phyloP scores from a whole-genome alignment of 805 yeast species.

The Ogataea parapolymorpha region DNA sequence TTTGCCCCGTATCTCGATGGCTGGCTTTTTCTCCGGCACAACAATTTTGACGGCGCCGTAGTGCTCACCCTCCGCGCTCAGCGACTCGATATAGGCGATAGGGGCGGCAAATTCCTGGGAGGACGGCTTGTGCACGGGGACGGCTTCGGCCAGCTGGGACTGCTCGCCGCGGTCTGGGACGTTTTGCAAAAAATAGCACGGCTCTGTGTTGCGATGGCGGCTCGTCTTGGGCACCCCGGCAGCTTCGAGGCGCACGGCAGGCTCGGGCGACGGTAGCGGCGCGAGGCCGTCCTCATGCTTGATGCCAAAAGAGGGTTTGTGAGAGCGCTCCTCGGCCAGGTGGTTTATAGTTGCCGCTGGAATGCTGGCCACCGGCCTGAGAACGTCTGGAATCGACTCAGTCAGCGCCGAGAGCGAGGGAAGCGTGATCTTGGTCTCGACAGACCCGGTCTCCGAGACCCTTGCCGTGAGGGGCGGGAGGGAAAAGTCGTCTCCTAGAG shows the following conservation, averaged over 20 bases:
- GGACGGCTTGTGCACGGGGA: conserved; percentile 60
- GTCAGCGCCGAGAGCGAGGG: conserved; percentile 9
- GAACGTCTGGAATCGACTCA: conserved; percentile 5
- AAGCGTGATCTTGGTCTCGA: conserved; percentile 3
- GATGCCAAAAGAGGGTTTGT: not conserved
- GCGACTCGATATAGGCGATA: conserved; percentile 55
- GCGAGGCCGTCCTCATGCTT: conserved; percentile 3
- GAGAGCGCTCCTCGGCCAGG: not conserved
- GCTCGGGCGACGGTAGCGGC: too few relatives aligned
- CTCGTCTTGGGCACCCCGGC: conserved; percentile 1
- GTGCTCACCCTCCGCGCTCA: conserved; percentile 47
- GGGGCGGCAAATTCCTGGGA: conserved; percentile 61
- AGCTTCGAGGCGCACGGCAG: not conserved
- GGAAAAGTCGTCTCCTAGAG: conserved; percentile 15
- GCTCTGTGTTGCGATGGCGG: not conserved
- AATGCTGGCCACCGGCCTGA: not conserved
- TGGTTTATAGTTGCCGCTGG: too few relatives aligned
- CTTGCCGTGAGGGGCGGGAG: conserved; percentile 9
- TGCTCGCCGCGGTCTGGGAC: not conserved
- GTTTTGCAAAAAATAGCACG: not conserved
- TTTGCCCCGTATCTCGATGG: not conserved
- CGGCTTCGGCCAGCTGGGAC: conserved; percentile 11
- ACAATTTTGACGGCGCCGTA: conserved; percentile 76
- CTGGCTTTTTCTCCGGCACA: conserved; percentile 43
- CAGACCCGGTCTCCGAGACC: not conserved